phyloP scores from a whole-genome alignment of 192 early-diverging fungal species.

The Kappamyces sp. region DNA sequence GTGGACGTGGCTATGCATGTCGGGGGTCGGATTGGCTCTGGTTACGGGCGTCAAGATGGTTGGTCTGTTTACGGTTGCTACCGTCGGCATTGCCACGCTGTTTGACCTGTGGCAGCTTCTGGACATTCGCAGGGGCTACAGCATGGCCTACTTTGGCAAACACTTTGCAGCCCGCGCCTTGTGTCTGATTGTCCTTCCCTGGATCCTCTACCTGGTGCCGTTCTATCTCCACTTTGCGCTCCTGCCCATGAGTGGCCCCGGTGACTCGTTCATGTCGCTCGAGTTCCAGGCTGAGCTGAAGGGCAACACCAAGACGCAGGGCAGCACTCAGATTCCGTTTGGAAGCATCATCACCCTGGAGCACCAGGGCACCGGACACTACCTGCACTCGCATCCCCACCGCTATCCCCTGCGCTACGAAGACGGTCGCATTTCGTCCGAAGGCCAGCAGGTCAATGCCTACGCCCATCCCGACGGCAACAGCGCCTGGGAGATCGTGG shows the following conservation, averaged over 20 bases:
- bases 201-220: conserved; percentile 71
- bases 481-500: conserved; percentile 73
- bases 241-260: conserved; percentile 74
- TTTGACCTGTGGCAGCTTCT: conserved; percentile 89
- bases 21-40: conserved; percentile 73
- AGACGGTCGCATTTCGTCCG: conserved; percentile 79
- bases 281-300: conserved; percentile 78
- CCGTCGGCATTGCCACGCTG: conserved; percentile 78
- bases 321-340: conserved; percentile 53
- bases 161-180: conserved; percentile 85
- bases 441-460: conserved; percentile 79
- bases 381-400: conserved; percentile 72
- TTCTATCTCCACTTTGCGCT: conserved; percentile 92
- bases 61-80: conserved; percentile 77
- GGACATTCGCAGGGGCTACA: conserved; percentile 71
- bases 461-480: conserved; percentile 80
- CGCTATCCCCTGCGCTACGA: conserved; percentile 88
- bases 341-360: conserved; percentile 71
- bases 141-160: conserved; percentile 26
- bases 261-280: conserved; percentile 88
- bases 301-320: conserved; percentile 54
- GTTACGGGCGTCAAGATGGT: conserved; percentile 85
- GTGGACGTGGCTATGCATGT: conserved; percentile 80
- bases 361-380: conserved; percentile 69
- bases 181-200: conserved; percentile 76